Conservation (phyloP, 768 basidiomycete genomes). For the Macrocybe gigantea region DNA sequence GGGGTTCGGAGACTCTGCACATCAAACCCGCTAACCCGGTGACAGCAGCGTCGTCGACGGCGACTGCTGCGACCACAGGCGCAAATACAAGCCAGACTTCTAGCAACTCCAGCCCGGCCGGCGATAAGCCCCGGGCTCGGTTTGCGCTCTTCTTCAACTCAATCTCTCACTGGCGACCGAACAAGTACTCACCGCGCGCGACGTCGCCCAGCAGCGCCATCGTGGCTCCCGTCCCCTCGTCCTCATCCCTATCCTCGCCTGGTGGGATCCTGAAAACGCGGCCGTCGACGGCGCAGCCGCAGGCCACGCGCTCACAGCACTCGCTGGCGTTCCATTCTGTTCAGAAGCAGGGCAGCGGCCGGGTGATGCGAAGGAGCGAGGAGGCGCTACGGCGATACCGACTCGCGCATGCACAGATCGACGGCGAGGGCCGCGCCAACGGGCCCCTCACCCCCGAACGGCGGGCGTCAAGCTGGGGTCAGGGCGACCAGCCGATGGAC, state of each 20-base stretch:
- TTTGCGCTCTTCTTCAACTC: conserved; percentile 25
- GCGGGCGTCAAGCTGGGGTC: conserved; percentile 64
- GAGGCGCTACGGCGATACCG: conserved; percentile 32
- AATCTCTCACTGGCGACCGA: conserved; percentile 26
- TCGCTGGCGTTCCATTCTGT: background rate
- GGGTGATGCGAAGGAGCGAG: conserved; percentile 34
- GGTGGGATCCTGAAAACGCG: too few species aligned
- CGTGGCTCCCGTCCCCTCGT: too few species aligned
- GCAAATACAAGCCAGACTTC: conserved; percentile 2
- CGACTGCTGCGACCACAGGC: too few species aligned
- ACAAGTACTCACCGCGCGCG: conserved; percentile 7
- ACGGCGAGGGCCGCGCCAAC: conserved; percentile 1
- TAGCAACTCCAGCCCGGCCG: conserved; percentile 9
- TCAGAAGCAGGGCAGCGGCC: background rate
- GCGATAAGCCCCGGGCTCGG: conserved; percentile 16
- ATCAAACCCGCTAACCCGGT: conserved; percentile 8
- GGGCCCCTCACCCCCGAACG: conserved; percentile 36
- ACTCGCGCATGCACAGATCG: conserved; percentile 2
- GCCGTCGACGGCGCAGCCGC: too few species aligned
- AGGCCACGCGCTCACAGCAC: too few species aligned
- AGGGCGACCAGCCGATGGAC: conserved; percentile 34
- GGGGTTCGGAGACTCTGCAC: too few species aligned
- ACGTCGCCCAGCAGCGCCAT: conserved; percentile 4
- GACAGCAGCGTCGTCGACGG: conserved; percentile 5
- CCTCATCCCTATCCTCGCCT: conserved; percentile 1